phyloP scores from a whole-genome alignment of 1,139 yeast genomes.

The Saccharomyces uvarum region DNA sequence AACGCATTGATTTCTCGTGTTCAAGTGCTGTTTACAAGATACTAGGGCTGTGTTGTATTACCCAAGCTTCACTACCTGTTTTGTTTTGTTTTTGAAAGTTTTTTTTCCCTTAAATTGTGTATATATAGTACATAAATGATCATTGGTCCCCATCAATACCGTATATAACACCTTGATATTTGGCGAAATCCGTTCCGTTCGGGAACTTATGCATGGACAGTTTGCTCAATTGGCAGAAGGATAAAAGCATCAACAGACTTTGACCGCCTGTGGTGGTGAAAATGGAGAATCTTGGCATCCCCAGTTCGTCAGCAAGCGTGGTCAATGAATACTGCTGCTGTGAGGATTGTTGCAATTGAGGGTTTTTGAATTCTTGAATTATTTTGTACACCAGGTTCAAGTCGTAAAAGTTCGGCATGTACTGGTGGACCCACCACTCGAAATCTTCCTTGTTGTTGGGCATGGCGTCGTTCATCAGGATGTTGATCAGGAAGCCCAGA shows the following conservation, averaged over 20 bases:
- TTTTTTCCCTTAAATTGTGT: neutral
- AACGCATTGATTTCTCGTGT: neutral
- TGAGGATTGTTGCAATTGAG: slow-evolving; percentile 20
- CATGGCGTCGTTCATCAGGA: slow-evolving; percentile 66
- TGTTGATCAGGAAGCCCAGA: slow-evolving; percentile 77
- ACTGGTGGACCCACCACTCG: slow-evolving; percentile 59
- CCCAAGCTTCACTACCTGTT: neutral
- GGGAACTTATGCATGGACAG: slow-evolving; percentile 33
- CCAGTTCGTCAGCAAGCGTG: slow-evolving; percentile 48
- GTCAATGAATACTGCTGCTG: slow-evolving; percentile 30
- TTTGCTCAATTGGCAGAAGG: slow-evolving; percentile 47
- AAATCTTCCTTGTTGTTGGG: slow-evolving; percentile 81
- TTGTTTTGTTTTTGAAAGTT: neutral
- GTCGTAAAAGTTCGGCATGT: slow-evolving; percentile 80
- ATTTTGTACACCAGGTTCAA: slow-evolving; percentile 69
- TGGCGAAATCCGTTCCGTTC: slow-evolving; percentile 33
- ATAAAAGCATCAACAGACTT: slow-evolving; percentile 51
- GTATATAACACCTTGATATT: slow-evolving; percentile 47
- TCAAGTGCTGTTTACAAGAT: neutral
- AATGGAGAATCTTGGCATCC: slow-evolving; percentile 44
- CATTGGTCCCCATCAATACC: slow-evolving; percentile 34
- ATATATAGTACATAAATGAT: neutral
- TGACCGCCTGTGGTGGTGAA: slow-evolving; percentile 41
- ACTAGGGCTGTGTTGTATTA: neutral
- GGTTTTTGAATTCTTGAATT: slow-evolving; percentile 31